Percentiles rank a stretch among this genome's conserved stretches.
Conservation (phyloP, 805 yeast species). For the Diddensiella caesifluorescens region DNA sequence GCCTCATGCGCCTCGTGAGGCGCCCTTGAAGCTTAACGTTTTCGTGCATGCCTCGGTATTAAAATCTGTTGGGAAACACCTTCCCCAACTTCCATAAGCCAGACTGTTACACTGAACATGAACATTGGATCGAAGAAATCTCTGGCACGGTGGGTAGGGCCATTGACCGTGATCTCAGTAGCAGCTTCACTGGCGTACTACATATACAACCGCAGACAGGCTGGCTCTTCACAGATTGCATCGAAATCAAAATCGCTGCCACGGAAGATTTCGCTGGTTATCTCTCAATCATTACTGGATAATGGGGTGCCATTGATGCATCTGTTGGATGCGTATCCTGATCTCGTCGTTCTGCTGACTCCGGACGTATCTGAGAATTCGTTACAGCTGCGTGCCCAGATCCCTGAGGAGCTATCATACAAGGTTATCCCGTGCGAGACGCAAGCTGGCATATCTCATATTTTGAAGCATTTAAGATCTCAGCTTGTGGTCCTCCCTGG, state of each 20-base stretch:
- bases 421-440: slow-evolving; percentile 45
- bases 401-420: slow-evolving; percentile 25
- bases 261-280: slow-evolving; percentile 8
- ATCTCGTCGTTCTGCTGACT: slow-evolving; percentile 34
- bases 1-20: too few species aligned
- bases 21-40: too few species aligned
- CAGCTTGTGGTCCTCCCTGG: slow-evolving; percentile 26
- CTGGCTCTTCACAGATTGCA: not conserved
- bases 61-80: slow-evolving; percentile 3
- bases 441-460: slow-evolving; percentile 46
- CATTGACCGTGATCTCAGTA: slow-evolving; percentile 7
- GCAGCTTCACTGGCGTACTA: slow-evolving; percentile 9
- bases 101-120: not conserved
- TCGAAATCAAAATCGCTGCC: not conserved
- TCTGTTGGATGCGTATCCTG: slow-evolving; percentile 20
- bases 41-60: too few species aligned
- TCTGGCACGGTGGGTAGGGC: slow-evolving; percentile 4
- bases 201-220: slow-evolving; percentile 2
- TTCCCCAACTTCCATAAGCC: not conserved
- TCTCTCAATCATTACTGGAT: slow-evolving; percentile 16
- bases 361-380: slow-evolving; percentile 27
- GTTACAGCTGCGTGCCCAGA: slow-evolving; percentile 16
- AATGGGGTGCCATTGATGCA: slow-evolving; percentile 17
- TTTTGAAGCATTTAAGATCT: slow-evolving; percentile 47
- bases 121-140: slow-evolving; percentile 1